Evolutionary conservation across 192 early-diverging fungal species (phyloP).

Genomic region (Coemansia biformis): DNA sequence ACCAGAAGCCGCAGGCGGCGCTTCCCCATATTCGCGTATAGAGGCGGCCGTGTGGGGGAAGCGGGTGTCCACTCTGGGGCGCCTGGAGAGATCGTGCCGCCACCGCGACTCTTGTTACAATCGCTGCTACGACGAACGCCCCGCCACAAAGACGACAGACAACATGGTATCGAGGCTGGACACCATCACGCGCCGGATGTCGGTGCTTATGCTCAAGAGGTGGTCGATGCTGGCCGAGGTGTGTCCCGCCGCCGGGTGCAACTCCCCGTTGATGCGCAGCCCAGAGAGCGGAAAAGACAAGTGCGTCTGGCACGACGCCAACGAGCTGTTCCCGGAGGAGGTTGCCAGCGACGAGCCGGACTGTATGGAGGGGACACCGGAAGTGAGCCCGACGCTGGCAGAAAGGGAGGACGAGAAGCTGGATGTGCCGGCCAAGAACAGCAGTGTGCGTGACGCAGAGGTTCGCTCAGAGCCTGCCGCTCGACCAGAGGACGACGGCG

Average conservation of each 20-base stretch:
- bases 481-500: neutral
- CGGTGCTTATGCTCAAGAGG: constrained; percentile 44
- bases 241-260: constrained; percentile 26
- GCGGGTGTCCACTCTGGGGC: no score
- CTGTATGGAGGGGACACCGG: neutral
- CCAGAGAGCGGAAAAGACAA: constrained; percentile 22
- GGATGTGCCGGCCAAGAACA: neutral
- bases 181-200: constrained; percentile 35
- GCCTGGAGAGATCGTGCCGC: no score
- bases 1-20: no score
- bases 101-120: no score
- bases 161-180: constrained; percentile 30
- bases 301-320: constrained; percentile 43
- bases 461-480: no score
- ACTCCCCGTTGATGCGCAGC: constrained; percentile 36
- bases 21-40: no score
- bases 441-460: no score
- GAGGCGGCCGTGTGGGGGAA: no score
- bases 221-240: constrained; percentile 47
- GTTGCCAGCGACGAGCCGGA: constrained; percentile 1
- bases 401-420: constrained; percentile 20
- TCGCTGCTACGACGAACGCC: no score
- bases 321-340: constrained; percentile 41
- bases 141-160: no score
- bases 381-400: neutral